Base-by-base conservation (phyloP, 2,329 filamentous ascomycete genomes). In the Cordyceps cateniannulata region DNA sequence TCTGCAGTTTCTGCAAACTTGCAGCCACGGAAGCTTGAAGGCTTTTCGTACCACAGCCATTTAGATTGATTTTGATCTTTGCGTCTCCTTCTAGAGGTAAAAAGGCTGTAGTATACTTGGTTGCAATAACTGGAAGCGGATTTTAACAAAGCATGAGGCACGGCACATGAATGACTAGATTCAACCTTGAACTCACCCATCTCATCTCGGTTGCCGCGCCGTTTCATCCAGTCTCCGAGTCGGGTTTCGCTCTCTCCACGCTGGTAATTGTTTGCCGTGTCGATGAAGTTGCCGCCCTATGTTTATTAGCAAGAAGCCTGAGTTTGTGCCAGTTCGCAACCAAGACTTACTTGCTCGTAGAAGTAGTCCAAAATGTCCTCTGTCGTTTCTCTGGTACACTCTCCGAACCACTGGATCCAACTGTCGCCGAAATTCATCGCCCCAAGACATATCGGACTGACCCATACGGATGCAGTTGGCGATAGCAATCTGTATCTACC, bases 211-310 rank as follows among this genome's bases (percentile, higher is more conserved):
- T 83, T 83, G n/a, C 80, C 77, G 10, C 85, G 81, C 63, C 80
- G 79, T 66, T 79, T 77, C 84, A 89, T 87, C 86, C 87, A 91
- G 65, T 88, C 85, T 40, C 88, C 88, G 61, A 91, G 76, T 83
- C 86, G 87, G 57, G 68, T 71, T 71, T 90, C 87, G 1, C 83
- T 83, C 70, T 89, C 79, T 62, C 77, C 78, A 59, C 77, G 74
- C 66, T 88, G 86, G 72, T 90, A 90, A 70, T 86, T 86, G 74
- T 85, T 88, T 62, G 86, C 68, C 0, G 86, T 89, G 70, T 91
- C 88, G 68, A 91, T 86, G 71, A 91, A 90, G 73, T 91, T 91
- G 25, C 88, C 88, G 3, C 59, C 59, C 59, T 61, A 44, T 16
- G 0, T 12, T 44, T 3, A 16, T 38, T 20, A 61, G 6, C 2